Conservation (phyloP, 768 basidiomycete genomes). For the Leccinum subgranulosum region DNA sequence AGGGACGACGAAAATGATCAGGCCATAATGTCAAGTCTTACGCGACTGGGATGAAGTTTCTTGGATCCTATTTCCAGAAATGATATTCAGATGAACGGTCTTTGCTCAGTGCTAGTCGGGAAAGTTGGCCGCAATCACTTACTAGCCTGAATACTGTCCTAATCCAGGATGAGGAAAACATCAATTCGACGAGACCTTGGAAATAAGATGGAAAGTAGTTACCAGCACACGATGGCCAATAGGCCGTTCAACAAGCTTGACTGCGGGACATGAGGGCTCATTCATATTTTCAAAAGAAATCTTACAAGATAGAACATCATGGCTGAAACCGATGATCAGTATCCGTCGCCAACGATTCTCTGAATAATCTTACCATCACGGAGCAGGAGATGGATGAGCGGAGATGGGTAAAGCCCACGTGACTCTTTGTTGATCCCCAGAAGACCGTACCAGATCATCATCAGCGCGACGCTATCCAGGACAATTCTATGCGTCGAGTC, state of each 20-base stretch:
- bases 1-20: background rate
- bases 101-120: background rate
- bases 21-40: background rate
- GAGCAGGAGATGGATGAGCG: slow-evolving; percentile 4
- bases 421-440: background rate
- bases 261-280: background rate
- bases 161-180: background rate
- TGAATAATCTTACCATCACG: slow-evolving; percentile 7
- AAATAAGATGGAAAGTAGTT: background rate
- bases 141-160: background rate
- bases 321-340: slow-evolving; percentile 1
- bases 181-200: background rate
- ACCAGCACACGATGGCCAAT: background rate
- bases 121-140: background rate
- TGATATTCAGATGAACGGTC: background rate
- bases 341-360: background rate
- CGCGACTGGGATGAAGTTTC: slow-evolving; percentile 4
- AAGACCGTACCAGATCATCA: slow-evolving; percentile 7
- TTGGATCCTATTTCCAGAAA: slow-evolving; percentile 10
- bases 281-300: background rate
- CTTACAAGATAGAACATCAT: slow-evolving; percentile 2
- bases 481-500: background rate
- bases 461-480: slow-evolving; percentile 7
- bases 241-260: background rate
- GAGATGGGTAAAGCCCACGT: background rate